Evolutionary conservation across 805 yeast species (phyloP), one percentile per base, ranked within the genome.

Genomic region (Schizosaccharomyces osmophilus): DNA sequence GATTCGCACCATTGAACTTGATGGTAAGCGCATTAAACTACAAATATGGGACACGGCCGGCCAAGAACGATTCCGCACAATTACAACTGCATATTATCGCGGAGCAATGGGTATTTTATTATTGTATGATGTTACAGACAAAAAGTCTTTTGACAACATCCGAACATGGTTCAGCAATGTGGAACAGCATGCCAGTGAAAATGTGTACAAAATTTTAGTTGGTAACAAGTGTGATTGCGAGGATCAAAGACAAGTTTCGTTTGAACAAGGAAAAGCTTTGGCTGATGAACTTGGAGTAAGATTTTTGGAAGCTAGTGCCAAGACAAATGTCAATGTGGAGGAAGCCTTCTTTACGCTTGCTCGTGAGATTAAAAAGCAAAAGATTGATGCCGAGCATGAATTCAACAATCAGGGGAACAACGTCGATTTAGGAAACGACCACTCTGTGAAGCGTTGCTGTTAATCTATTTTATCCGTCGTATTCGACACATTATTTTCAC

Each of bases 71-170:
- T 59, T 59, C 55, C 61, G 61, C 8, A 59, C 61, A 17, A 59
- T 59, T 32, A 59, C 61, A 11, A 59, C 61, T 26, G 90, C 97
- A 17, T 93, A 93, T 75, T 93, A 93, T 77, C 85, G 98, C 75
- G 97, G 97, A 60, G 97, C 97, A 19, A 96, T 93, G 76, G 98
- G 98, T 64, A 90, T 93, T 71, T 83, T 93, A 69, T 85, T 93
- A 66, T 97, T 90, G 59, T 93, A 93, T 73, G 98, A 93, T 71
- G 97, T 93, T 60, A 88, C 97, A 61, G 97, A 93, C 85, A 90
- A 89, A 69, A 83, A 90, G 73, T 85, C 96, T 39, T 93, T 90
- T 75, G 87, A 84, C 69, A 86, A 88, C 70, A 87, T 93, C 64
- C 87, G 87, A 71, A 86, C 85, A 69, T 93, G 99, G 99, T 87